Percentiles rank a stretch among this genome's conserved stretches.
phyloP scores from a whole-genome alignment of 805 yeast species.

The Nakazawaea holstii region DNA sequence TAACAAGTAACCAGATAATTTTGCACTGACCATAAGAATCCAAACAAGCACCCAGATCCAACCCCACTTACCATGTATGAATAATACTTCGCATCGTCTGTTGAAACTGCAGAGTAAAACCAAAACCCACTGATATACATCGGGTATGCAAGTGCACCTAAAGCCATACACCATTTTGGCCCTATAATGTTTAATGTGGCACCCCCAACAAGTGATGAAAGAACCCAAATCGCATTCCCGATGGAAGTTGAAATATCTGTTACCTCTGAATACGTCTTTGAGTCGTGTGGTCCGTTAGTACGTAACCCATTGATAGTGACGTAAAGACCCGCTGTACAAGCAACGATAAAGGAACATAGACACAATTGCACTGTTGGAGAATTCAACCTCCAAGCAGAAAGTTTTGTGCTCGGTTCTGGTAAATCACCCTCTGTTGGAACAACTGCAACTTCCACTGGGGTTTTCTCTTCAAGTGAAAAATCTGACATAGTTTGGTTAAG shows the following conservation, averaged over 20 bases:
- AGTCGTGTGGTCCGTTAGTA: slow-evolving; percentile 2
- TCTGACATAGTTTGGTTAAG: not conserved
- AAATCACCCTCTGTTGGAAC: not conserved
- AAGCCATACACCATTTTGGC: slow-evolving; percentile 8
- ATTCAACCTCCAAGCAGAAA: slow-evolving; percentile 10
- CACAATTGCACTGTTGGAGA: slow-evolving; percentile 11
- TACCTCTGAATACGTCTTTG: not conserved
- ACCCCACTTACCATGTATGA: slow-evolving; percentile 15
- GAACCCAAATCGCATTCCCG: slow-evolving; percentile 10
- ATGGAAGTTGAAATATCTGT: slow-evolving; percentile 6
- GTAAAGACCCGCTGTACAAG: slow-evolving; percentile 10
- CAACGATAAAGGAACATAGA: slow-evolving; percentile 8
- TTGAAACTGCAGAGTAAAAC: slow-evolving; percentile 13
- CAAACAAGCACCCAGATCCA: slow-evolving; percentile 12
- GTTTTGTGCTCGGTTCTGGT: not conserved
- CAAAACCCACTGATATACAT: slow-evolving; percentile 16
- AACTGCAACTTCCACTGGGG: not conserved
- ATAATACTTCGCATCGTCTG: slow-evolving; percentile 9
- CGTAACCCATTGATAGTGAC: slow-evolving; percentile 10
- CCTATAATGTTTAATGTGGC: slow-evolving; percentile 7
- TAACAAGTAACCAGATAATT: slow-evolving; percentile 15
- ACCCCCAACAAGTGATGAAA: slow-evolving; percentile 9
- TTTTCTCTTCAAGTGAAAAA: not conserved
- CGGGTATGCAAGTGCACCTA: slow-evolving; percentile 16
- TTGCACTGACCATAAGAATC: slow-evolving; percentile 15